Base-by-base conservation (phyloP, 768 basidiomycete genomes). In the Leccinum subgranulosum region DNA sequence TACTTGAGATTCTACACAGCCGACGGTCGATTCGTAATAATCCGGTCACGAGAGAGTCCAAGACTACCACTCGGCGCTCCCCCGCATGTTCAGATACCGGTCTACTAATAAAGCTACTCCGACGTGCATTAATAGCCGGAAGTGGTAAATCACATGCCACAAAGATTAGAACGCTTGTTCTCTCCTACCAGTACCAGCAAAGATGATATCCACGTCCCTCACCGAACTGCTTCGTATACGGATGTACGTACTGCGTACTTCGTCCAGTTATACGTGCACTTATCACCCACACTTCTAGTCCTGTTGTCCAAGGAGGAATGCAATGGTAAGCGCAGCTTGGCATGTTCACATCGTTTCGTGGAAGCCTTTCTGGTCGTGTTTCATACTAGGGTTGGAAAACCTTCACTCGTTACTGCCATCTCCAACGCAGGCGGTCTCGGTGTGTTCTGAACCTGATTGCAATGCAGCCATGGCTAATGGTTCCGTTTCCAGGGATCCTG, bases 301-400 rank as follows among this genome's bases (percentile, higher is more conserved):
- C 92, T 15, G 76, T 93, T 48, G 81, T 94, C 2, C 92, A 94
- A 69, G 92, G 91, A 23, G 92, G 90, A 49, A 93, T 94, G 91
- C 92, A 93, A 83, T 94, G 88, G 88, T 90, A 74, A 48, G 59
- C 11, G 6, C 41, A 5, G 27, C 21, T 12, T 49, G 10, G 2
- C 50, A 49, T 53, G 6, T 31, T 39, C 49, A 19, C 23, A 48
- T 17, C 6, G 9, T 5, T 25, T 8, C 29, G 39, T 53, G 39
- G 19, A 15, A 17, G 15, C 11, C 15, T 43, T 48, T 49, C 55
- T 49, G 29, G 21, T 6, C 17, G 56, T 29, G 17, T 31, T n/a
- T 36, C 33, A 23, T 21, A 43, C 41, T 28, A 89, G 90, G 92
- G 91, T 95, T 47, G 92, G 92, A 23, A 71, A 85, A 14, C 92